Evolutionary conservation across 495 filamentous ascomycete species (phyloP), one percentile per base, ranked within the genome.

Genomic region (Coniosporium apollinis): DNA sequence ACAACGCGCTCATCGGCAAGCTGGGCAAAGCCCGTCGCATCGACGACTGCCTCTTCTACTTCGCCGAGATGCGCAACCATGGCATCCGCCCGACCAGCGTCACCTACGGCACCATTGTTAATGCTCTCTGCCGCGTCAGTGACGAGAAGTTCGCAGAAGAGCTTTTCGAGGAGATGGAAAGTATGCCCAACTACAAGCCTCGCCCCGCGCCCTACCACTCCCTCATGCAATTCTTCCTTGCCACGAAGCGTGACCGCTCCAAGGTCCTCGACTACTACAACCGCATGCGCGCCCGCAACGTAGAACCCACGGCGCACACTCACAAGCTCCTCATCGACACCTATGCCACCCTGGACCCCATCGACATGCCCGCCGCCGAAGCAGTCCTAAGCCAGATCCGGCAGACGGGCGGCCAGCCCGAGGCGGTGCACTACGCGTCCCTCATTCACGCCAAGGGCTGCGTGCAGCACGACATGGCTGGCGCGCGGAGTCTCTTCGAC

Each of bases 151-250:
- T 94, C 50, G 89, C 89, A 31, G 89, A 94, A 50, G 82, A 97
- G 57, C 76, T 96, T 47, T 96, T 97, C 54, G 82, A 94, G 46
- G 91, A 97, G 63, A 97, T 97, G 89, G 89, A 97, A 62, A 74
- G 74, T 25, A 92, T 92, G 81, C 81, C 85, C 25, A 96, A 96
- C 63, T 97, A 96, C 73, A 94, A 96, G 64, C 82, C 89, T 26
- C 74, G 89, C 5, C 82, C 91, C 2, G 89, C 89, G 7, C 89
- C 89, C 3, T 97, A 97, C 67, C 94, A 97, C 62, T 87, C 81
- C 51, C 75, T 97, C 71, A 97, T 97, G 69, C 89, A 97, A 57
- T 96, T 92, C 66, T 97, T 96, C 72, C 70, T 94, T 39, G 86
- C 78, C 48, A 94, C 91, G 19, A 94, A 96, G 69, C 77, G 85